A percentile compares a stretch with the other conserved stretches of the same genome.
phyloP scores from a whole-genome alignment of 202 grass and related monocot genomes.

The Cymbopogon flexuosus region DNA sequence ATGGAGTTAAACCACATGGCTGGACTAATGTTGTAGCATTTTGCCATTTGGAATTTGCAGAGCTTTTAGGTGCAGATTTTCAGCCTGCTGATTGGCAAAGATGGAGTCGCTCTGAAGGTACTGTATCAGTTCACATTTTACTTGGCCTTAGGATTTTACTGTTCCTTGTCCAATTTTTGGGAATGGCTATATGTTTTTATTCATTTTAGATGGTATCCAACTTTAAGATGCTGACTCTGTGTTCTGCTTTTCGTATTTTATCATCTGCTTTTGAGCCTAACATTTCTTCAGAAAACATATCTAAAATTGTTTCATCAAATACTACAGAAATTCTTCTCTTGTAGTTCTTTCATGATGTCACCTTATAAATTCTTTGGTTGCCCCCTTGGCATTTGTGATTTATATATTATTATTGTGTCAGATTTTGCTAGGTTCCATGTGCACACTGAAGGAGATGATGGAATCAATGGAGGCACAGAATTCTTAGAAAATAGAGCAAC shows the following conservation, averaged over 20 bases:
- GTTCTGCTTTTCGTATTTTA: constrained; percentile 13
- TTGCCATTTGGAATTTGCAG: constrained; percentile 59
- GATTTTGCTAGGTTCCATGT: constrained; percentile 65
- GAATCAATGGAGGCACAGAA: constrained; percentile 36
- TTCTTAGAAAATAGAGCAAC: constrained; percentile 27
- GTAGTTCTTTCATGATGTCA: background rate
- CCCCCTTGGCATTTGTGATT: background rate
- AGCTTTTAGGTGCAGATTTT: constrained; percentile 66
- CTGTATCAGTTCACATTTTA: constrained; percentile 13
- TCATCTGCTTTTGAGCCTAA: constrained; percentile 1
- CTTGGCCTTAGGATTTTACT: constrained; percentile 28
- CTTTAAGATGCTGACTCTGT: background rate
- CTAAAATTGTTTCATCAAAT: background rate
- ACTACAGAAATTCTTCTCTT: background rate
- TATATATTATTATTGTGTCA: constrained; percentile 37
- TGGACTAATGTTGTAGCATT: constrained; percentile 36
- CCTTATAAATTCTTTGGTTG: constrained; percentile 15
- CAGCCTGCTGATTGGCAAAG: constrained; percentile 56
- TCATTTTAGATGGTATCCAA: background rate
- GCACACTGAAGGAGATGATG: constrained; percentile 47
- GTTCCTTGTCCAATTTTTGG: constrained; percentile 26
- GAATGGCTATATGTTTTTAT: constrained; percentile 13
- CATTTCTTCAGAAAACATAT: background rate
- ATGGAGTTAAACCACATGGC: constrained; percentile 3
- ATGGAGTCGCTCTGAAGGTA: constrained; percentile 80